Conservation (phyloP, 345 rosid species). For the Euphorbia peplus region DNA sequence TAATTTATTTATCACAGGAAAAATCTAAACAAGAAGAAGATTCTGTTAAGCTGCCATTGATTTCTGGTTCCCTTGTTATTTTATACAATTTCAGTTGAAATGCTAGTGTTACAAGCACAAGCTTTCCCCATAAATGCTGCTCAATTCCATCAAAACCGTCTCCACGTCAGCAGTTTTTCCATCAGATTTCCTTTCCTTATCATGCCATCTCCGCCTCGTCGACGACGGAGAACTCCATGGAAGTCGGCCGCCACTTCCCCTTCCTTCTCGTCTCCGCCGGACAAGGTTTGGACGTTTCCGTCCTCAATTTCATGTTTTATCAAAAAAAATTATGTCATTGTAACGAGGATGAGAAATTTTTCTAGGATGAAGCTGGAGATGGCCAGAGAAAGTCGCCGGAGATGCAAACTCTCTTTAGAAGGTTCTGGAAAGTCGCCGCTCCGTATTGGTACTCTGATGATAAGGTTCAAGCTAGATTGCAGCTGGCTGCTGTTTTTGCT, state of each 20-base stretch:
- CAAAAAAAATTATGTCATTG: not conserved
- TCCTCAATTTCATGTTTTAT: not conserved
- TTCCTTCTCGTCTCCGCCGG: not conserved
- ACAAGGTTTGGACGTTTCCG: not conserved
- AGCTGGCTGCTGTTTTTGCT: slow-evolving; percentile 78
- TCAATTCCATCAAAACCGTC: not conserved
- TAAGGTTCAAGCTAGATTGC: slow-evolving; percentile 68
- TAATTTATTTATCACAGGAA: too few species aligned
- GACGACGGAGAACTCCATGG: not conserved
- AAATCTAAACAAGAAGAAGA: too few species aligned
- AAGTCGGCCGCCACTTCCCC: not conserved
- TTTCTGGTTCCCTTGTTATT: too few species aligned
- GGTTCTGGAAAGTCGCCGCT: slow-evolving; percentile 90
- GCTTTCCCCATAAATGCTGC: too few species aligned
- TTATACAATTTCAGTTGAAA: too few species aligned
- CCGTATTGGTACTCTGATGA: slow-evolving; percentile 92
- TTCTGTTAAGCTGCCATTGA: too few species aligned
- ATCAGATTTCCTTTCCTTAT: not conserved
- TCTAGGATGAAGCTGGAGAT: not conserved
- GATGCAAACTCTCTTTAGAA: slow-evolving; percentile 39
- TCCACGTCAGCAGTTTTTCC: not conserved
- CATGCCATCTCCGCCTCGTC: slow-evolving; percentile 2
- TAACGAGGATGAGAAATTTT: not conserved
- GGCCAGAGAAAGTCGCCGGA: slow-evolving; percentile 35
- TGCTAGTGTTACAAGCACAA: too few species aligned